These are phyloP conservation scores for Cucurbita moschata DNA, from an alignment of 306 rosid species.

Conservation along the genomic window DNA sequence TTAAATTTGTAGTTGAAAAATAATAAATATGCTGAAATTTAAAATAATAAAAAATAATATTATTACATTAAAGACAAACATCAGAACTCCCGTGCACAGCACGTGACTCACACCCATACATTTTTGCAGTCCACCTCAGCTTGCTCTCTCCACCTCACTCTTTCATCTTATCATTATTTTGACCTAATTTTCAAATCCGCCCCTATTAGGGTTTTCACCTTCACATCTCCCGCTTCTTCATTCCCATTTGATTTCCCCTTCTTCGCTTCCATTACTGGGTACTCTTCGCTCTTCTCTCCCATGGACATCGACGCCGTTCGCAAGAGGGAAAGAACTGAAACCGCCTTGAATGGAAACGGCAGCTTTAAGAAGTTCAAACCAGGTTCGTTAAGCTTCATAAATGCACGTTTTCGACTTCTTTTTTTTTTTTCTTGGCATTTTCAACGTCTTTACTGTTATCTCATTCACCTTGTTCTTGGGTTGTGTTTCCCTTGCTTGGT, in stretches of 20 bases:
- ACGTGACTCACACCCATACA: not conserved
- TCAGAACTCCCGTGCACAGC: not conserved
- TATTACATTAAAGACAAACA: not conserved
- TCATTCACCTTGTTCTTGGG: not conserved
- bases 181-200: slow-evolving; percentile 5
- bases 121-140: not conserved
- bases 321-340: slow-evolving; percentile 51
- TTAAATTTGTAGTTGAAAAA: too few relatives aligned
- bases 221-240: not conserved
- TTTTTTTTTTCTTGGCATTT: not conserved
- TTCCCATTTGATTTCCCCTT: not conserved
- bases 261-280: not conserved
- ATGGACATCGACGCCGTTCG: slow-evolving; percentile 48
- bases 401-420: not conserved
- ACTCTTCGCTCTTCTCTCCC: not conserved
- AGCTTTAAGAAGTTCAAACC: slow-evolving; percentile 46
- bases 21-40: too few relatives aligned
- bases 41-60: too few relatives aligned
- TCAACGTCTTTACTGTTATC: not conserved
- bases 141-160: not conserved
- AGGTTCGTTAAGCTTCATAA: slow-evolving; percentile 26
- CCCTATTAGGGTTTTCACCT: not conserved
- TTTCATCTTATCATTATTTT: not conserved
- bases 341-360: slow-evolving; percentile 61
- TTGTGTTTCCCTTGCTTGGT: not conserved